Conservation (phyloP, 306 rosid genomes). For the Datisca glomerata region DNA sequence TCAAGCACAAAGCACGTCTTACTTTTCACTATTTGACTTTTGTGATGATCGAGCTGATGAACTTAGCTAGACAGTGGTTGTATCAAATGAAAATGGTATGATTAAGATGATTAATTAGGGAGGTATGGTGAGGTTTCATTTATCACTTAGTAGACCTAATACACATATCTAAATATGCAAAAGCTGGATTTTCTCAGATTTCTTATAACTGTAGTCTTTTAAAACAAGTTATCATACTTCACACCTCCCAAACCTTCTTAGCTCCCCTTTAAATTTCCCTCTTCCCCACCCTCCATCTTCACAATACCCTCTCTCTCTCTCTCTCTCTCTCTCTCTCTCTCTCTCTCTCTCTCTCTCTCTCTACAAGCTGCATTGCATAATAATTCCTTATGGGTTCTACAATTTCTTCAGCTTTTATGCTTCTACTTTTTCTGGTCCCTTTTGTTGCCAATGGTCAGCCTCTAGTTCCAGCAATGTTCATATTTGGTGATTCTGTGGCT, state of each 20-base stretch:
- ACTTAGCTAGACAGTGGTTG: background rate
- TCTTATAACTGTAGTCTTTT: constrained; percentile 18
- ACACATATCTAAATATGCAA: background rate
- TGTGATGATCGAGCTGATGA: background rate
- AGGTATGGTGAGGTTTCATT: background rate
- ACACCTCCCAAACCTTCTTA: background rate
- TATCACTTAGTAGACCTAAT: background rate
- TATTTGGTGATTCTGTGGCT: constrained; percentile 59
- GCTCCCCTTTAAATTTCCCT: constrained; percentile 6
- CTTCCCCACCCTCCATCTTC: background rate
- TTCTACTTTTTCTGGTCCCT: constrained; percentile 17
- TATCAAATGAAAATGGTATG: background rate
- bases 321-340: background rate
- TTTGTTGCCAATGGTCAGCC: constrained; percentile 33
- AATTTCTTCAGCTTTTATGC: constrained; percentile 11
- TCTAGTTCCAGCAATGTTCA: constrained; percentile 58
- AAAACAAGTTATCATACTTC: constrained; percentile 6
- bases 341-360: constrained; percentile 1
- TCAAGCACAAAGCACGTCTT: no score
- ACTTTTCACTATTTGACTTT: background rate
- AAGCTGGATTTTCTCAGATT: constrained; percentile 11
- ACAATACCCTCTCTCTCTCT: constrained; percentile 3
- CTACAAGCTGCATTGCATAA: constrained; percentile 11
- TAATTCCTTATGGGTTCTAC: constrained; percentile 16
- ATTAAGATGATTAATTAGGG: background rate